Evolutionary conservation across 768 basidiomycete genomes (phyloP).

Genomic region (Boletus edulis): DNA sequence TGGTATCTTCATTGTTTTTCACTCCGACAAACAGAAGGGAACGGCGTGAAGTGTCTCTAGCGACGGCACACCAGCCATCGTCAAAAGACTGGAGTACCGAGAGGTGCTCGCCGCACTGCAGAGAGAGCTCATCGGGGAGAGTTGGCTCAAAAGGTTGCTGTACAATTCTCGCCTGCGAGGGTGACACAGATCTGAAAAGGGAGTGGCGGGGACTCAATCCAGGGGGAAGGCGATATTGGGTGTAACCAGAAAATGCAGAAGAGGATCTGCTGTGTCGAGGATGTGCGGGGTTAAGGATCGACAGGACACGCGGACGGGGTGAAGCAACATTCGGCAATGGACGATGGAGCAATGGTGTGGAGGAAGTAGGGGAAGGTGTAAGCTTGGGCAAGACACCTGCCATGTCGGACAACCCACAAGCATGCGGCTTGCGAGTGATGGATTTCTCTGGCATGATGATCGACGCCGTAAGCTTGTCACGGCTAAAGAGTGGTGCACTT

Average conservation of each 20-base stretch:
- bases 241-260: constrained; percentile 37
- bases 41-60: constrained; percentile 47
- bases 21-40: constrained; percentile 25
- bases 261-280: constrained; percentile 34
- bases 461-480: constrained; percentile 40
- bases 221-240: constrained; percentile 22
- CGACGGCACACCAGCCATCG: constrained; percentile 80
- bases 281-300: constrained; percentile 16
- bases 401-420: constrained; percentile 43
- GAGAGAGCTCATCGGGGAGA: constrained; percentile 69
- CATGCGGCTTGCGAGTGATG: constrained; percentile 36
- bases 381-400: constrained; percentile 37
- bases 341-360: constrained; percentile 32
- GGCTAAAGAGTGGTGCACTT: constrained; percentile 36
- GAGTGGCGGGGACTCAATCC: constrained; percentile 9
- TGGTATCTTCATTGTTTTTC: constrained; percentile 32
- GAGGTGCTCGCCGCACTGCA: constrained; percentile 56
- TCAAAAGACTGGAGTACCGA: constrained; percentile 66
- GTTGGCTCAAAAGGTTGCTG: constrained; percentile 66
- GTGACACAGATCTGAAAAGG: constrained; percentile 19
- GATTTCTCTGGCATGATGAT: constrained; percentile 55
- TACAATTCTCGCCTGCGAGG: constrained; percentile 48
- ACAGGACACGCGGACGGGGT: constrained; percentile 17
- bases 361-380: constrained; percentile 40
- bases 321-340: constrained; percentile 3